phyloP scores from a whole-genome alignment of 73 alveolate genomes.

The Paramecium caudatum region DNA sequence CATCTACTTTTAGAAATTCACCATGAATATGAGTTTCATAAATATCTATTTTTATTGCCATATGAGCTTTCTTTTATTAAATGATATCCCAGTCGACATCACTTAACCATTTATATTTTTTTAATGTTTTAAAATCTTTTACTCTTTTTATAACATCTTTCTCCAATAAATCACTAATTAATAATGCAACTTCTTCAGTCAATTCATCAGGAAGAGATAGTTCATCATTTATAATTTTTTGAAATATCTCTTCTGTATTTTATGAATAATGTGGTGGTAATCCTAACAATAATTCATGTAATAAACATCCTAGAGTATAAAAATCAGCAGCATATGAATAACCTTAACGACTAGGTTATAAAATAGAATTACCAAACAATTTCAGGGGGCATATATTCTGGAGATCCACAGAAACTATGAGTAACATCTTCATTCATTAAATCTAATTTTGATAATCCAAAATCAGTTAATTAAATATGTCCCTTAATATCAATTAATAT shows the following conservation, averaged over 20 bases:
- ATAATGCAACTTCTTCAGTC: slow-evolving; percentile 83
- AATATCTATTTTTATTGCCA: slow-evolving; percentile 69
- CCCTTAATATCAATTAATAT: slow-evolving; percentile 82
- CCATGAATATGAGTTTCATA: slow-evolving; percentile 64
- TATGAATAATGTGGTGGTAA: slow-evolving; percentile 86
- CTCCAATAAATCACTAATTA: slow-evolving; percentile 82
- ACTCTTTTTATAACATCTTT: slow-evolving; percentile 81
- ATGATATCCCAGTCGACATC: slow-evolving; percentile 73
- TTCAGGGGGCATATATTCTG: slow-evolving; percentile 86
- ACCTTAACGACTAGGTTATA: slow-evolving; percentile 70
- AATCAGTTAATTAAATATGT: slow-evolving; percentile 82
- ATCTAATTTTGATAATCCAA: slow-evolving; percentile 80
- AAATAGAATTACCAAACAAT: slow-evolving; percentile 49
- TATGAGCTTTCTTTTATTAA: slow-evolving; percentile 12
- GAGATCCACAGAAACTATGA: slow-evolving; percentile 84
- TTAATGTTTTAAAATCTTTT: slow-evolving; percentile 38
- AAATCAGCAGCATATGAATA: slow-evolving; percentile 81
- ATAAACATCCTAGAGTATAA: slow-evolving; percentile 81
- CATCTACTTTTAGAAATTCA: slow-evolving; percentile 69
- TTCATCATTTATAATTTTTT: slow-evolving; percentile 75
- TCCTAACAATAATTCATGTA: slow-evolving; percentile 83
- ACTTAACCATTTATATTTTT: slow-evolving; percentile 55
- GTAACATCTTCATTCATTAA: slow-evolving; percentile 76
- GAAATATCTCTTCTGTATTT: slow-evolving; percentile 76
- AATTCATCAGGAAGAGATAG: slow-evolving; percentile 76